Conservation (phyloP, 768 basidiomycete genomes). For the Hydnum rufescens region DNA sequence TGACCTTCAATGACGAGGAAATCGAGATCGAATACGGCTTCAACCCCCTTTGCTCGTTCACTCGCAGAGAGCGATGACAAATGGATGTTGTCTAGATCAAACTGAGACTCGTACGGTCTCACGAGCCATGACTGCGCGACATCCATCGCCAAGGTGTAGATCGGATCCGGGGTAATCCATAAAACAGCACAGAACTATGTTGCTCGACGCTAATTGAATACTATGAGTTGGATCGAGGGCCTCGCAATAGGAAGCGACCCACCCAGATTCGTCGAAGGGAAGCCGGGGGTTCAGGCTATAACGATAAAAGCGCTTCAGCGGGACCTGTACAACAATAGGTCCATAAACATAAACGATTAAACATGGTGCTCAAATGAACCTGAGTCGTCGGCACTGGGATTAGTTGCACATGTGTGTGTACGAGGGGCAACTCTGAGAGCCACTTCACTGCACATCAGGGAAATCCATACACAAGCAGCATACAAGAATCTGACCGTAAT, state of each 20-base stretch:
- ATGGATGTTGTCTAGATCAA: constrained; percentile 93
- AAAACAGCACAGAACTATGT: constrained; percentile 33
- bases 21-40: constrained; percentile 73
- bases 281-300: constrained; percentile 41
- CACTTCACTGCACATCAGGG: no score
- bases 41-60: constrained; percentile 34
- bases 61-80: constrained; percentile 41
- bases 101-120: constrained; percentile 66
- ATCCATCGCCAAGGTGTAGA: constrained; percentile 89
- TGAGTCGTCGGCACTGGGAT: not conserved
- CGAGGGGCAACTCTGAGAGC: constrained; percentile 39
- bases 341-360: constrained; percentile 25
- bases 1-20: constrained; percentile 90
- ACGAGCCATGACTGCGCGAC: constrained; percentile 86
- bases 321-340: constrained; percentile 41
- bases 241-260: constrained; percentile 13
- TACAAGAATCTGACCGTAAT: no score
- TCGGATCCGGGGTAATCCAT: constrained; percentile 61
- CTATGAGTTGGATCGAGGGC: not conserved
- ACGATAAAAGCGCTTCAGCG: constrained; percentile 84
- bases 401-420: constrained; percentile 15
- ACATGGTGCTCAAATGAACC: not conserved
- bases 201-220: not conserved
- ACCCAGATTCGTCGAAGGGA: constrained; percentile 55
- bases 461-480: no score